Evolutionary conservation across 805 yeast genomes (phyloP).

Genomic region (Lipomyces oligophaga): DNA sequence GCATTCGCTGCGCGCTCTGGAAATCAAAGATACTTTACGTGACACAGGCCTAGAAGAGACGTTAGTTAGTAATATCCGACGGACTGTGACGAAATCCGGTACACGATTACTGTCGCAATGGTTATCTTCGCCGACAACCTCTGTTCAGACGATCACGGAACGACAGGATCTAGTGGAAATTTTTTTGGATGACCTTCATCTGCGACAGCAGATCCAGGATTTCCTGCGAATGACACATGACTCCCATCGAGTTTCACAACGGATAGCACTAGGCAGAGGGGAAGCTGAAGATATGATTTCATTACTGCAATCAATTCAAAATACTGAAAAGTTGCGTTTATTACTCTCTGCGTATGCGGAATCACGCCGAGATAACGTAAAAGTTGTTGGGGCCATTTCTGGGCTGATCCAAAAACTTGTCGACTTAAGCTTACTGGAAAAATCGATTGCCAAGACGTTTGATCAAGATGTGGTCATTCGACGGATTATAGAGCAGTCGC

Average conservation of each 20-base stretch:
- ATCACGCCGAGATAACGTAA: neutral
- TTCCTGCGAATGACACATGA: conserved; percentile 56
- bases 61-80: conserved; percentile 59
- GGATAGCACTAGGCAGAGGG: conserved; percentile 41
- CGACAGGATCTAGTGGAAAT: conserved; percentile 54
- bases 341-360: conserved; percentile 8
- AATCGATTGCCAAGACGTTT: conserved; percentile 15
- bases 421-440: conserved; percentile 15
- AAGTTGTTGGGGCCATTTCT: conserved; percentile 2
- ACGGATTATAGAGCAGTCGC: conserved; percentile 13
- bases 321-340: conserved; percentile 13
- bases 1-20: conserved; percentile 61
- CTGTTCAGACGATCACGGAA: conserved; percentile 49
- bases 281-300: conserved; percentile 46
- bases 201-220: conserved; percentile 56
- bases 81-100: conserved; percentile 80
- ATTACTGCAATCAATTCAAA: conserved; percentile 43
- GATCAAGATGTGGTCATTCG: conserved; percentile 24
- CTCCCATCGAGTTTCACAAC: conserved; percentile 38
- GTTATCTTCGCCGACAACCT: conserved; percentile 75
- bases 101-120: conserved; percentile 73
- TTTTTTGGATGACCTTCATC: conserved; percentile 43
- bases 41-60: conserved; percentile 30
- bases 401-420: conserved; percentile 2
- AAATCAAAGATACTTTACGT: conserved; percentile 30